phyloP scores from a whole-genome alignment of 495 filamentous ascomycete genomes.

The Penicillium egyptiacum region DNA sequence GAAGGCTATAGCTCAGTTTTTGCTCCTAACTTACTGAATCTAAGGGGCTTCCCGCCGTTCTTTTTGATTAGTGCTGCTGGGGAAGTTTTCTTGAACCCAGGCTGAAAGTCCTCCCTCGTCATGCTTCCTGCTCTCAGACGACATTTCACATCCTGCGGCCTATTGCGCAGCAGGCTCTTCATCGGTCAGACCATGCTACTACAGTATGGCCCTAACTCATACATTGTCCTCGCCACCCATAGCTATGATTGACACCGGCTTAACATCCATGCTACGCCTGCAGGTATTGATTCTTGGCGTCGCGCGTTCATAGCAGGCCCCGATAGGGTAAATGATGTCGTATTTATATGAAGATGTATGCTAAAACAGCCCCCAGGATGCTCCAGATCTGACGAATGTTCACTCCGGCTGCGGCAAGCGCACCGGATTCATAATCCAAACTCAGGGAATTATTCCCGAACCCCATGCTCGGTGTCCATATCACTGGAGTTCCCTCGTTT shows the following conservation, averaged over 20 bases:
- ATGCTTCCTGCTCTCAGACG: too few relatives aligned
- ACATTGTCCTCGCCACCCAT: background rate
- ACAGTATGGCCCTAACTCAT: background rate
- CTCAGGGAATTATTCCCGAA: constrained; percentile 1
- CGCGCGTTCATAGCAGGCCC: background rate
- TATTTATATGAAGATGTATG: background rate
- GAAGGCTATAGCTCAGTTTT: too few relatives aligned
- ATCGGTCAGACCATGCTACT: background rate
- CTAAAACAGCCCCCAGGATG: background rate
- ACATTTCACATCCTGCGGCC: too few relatives aligned
- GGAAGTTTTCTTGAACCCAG: too few relatives aligned
- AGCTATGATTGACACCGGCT: background rate
- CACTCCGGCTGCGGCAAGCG: background rate
- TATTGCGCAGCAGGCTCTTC: too few relatives aligned
- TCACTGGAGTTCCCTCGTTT: background rate
- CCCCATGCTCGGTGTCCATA: constrained; percentile 1
- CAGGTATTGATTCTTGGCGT: background rate
- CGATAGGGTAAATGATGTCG: background rate
- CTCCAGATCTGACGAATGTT: background rate
- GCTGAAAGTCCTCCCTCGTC: too few relatives aligned
- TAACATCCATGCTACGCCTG: background rate
- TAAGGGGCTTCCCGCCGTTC: too few relatives aligned
- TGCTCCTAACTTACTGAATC: too few relatives aligned
- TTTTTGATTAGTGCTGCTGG: too few relatives aligned
- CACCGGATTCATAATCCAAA: background rate